Evolutionary conservation across 371 early-diverging fungal species (phyloP).

Genomic region (Zychaea mexicana): DNA sequence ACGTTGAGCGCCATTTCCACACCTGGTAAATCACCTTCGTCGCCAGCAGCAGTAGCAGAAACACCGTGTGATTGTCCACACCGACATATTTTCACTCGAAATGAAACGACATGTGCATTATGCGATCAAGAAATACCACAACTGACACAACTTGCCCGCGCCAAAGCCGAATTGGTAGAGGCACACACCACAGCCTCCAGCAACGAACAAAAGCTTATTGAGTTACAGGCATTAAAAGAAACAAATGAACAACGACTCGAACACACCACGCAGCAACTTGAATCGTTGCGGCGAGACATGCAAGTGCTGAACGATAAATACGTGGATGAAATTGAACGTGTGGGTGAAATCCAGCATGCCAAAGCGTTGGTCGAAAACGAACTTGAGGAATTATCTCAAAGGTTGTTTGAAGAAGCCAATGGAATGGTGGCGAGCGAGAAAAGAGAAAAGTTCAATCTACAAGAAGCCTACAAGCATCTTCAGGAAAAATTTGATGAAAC

Average conservation of each 20-base stretch:
- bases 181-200: constrained; percentile 41
- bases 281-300: constrained; percentile 55
- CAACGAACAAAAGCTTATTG: constrained; percentile 33
- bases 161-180: constrained; percentile 37
- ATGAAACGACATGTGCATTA: constrained; percentile 39
- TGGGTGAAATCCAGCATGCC: constrained; percentile 86
- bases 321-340: constrained; percentile 87
- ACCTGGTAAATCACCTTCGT: background rate
- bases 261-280: constrained; percentile 45
- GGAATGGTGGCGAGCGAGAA: constrained; percentile 81
- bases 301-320: constrained; percentile 65
- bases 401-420: constrained; percentile 88
- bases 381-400: constrained; percentile 81
- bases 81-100: constrained; percentile 1
- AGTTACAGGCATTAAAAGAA: constrained; percentile 37
- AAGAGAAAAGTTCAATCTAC: constrained; percentile 59
- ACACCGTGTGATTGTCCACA: background rate
- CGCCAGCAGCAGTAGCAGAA: background rate
- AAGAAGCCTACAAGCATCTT: constrained; percentile 57
- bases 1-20: background rate
- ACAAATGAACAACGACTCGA: constrained; percentile 45
- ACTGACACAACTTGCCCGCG: constrained; percentile 37
- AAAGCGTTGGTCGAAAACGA: constrained; percentile 85
- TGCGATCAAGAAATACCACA: constrained; percentile 59
- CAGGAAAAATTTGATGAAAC: constrained; percentile 67